These are phyloP conservation scores for Fraxinus quadrangulata DNA, from an alignment of 257 asterid species.

Conservation along the genomic window DNA sequence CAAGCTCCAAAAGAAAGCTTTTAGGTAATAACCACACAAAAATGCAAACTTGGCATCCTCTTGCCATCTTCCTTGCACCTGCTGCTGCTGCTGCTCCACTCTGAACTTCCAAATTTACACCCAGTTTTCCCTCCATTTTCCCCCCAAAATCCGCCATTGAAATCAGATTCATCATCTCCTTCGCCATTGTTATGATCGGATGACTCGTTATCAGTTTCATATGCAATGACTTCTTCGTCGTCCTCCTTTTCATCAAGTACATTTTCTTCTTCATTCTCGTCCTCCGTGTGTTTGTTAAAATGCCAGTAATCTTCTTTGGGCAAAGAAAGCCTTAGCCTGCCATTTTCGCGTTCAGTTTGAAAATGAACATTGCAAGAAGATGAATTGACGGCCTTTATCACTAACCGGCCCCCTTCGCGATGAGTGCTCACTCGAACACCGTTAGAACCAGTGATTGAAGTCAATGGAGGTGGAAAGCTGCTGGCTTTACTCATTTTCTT, in stretches of 20 bases:
- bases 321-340: constrained; percentile 71
- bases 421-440: constrained; percentile 54
- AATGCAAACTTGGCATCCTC: constrained; percentile 42
- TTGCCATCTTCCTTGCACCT: constrained; percentile 62
- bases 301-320: neutral
- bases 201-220: neutral
- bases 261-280: constrained; percentile 3
- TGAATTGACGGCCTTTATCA: constrained; percentile 51
- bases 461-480: constrained; percentile 75
- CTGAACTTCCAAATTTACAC: constrained; percentile 33
- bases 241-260: constrained; percentile 16
- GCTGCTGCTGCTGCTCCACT: constrained; percentile 45
- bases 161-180: constrained; percentile 19
- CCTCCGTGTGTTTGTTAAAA: neutral
- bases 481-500: constrained; percentile 28
- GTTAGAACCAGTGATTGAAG: constrained; percentile 50
- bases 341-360: constrained; percentile 59
- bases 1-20: constrained; percentile 23
- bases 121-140: constrained; percentile 37
- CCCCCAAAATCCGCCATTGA: constrained; percentile 19
- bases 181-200: neutral
- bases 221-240: neutral
- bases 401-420: constrained; percentile 73
- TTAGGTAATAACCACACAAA: constrained; percentile 65
- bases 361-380: constrained; percentile 34